These are phyloP conservation scores for Pisolithus orientalis DNA, from an alignment of 768 basidiomycete species.

Conservation along the genomic window DNA sequence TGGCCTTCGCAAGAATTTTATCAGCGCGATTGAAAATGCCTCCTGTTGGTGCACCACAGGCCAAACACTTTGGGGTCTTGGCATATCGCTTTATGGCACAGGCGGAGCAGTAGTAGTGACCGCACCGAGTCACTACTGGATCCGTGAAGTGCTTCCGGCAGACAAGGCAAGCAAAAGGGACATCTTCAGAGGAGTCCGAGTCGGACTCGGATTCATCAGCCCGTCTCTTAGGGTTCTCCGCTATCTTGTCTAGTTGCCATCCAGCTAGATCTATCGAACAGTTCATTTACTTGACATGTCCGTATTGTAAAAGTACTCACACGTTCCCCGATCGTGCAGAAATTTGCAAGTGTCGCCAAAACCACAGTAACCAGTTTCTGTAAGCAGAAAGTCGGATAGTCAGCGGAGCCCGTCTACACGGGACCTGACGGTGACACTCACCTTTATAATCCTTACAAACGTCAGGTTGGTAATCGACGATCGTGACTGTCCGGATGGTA, in stretches of 20 bases:
- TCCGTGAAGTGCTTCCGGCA: conserved; percentile 94
- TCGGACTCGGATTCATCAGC: conserved; percentile 52
- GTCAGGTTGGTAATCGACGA: conserved; percentile 97
- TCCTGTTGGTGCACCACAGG: conserved; percentile 87
- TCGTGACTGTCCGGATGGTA: conserved; percentile 91
- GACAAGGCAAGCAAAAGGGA: conserved; percentile 98
- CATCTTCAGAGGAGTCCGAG: conserved; percentile 72
- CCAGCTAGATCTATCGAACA: conserved; percentile 74
- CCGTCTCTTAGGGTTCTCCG: conserved; percentile 65
- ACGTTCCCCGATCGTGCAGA: conserved; percentile 94
- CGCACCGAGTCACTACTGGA: conserved; percentile 93
- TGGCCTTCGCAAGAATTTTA: conserved; percentile 84
- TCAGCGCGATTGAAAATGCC: conserved; percentile 97
- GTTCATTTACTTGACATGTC: conserved; percentile 4
- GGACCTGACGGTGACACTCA: conserved; percentile 31
- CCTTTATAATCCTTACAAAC: conserved; percentile 99
- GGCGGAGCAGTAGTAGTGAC: conserved; percentile 91
- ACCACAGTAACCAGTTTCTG: conserved; percentile 98
- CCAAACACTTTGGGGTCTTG: conserved; percentile 92
- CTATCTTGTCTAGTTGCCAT: conserved; percentile 96
- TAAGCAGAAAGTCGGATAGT: conserved; percentile 4
- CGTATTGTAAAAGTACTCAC: conserved; percentile 40
- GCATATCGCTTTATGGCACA: conserved; percentile 95
- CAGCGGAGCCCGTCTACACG: neutral
- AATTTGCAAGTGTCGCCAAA: conserved; percentile 99